Conservation (phyloP, 202 grass and related monocot species). For the Hordeum pubiflorum region DNA sequence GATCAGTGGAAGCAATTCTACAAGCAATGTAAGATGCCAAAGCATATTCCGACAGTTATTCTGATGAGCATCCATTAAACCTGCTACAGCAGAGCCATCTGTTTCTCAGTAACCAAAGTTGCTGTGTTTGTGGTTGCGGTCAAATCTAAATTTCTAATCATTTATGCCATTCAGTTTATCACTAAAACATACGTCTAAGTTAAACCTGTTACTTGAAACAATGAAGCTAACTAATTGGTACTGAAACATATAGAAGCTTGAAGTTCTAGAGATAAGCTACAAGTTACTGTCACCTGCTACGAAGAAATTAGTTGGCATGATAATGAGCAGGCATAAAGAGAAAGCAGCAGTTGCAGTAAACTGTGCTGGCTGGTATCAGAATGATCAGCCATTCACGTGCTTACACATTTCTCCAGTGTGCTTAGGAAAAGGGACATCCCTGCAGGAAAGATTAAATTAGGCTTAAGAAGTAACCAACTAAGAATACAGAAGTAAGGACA, state of each 20-base stretch:
- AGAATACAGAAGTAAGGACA: neutral
- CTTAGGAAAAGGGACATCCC: conserved; percentile 3
- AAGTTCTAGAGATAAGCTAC: neutral
- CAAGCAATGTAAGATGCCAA: neutral
- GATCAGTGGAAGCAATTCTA: neutral
- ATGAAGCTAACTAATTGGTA: neutral
- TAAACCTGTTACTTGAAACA: neutral
- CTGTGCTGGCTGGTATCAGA: neutral
- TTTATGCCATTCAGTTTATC: neutral
- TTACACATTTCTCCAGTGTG: neutral
- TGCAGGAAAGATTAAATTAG: neutral
- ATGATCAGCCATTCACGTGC: neutral
- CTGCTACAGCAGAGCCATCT: neutral
- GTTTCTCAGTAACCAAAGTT: neutral
- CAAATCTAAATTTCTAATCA: neutral
- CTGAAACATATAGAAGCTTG: neutral
- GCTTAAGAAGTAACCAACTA: neutral
- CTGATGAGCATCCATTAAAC: neutral
- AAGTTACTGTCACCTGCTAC: neutral
- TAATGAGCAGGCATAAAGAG: neutral
- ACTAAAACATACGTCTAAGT: neutral
- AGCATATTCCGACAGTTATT: conserved; percentile 15
- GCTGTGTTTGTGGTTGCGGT: neutral
- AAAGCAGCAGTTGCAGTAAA: conserved; percentile 6
- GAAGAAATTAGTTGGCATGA: neutral